Conservation (phyloP, 140 eudicot species). For the Ambrosia hybrid region DNA sequence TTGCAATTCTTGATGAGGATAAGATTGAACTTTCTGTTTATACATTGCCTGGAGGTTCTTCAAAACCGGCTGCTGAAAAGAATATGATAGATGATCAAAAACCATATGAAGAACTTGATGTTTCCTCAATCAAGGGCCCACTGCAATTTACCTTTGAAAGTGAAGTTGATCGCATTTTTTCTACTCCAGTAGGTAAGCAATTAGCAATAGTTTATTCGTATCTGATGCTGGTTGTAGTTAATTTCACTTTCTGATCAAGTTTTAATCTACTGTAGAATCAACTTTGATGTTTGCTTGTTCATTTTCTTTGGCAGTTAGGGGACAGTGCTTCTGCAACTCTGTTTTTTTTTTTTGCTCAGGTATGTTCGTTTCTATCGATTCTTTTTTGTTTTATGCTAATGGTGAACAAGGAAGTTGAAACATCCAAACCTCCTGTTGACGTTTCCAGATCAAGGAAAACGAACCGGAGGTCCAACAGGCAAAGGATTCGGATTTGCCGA, state of each 20-base stretch:
- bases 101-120: conserved; percentile 58
- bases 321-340: too few relatives aligned
- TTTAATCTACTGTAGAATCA: conserved; percentile 64
- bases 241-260: conserved; percentile 32
- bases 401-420: too few relatives aligned
- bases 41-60: conserved; percentile 70
- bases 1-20: conserved; percentile 93
- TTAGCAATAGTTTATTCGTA: conserved; percentile 15
- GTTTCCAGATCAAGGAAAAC: too few relatives aligned
- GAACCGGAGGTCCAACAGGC: too few relatives aligned
- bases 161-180: conserved; percentile 94
- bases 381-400: too few relatives aligned
- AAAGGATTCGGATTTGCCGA: too few relatives aligned
- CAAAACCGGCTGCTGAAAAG: conserved; percentile 60
- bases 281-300: conserved; percentile 70
- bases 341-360: too few relatives aligned
- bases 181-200: conserved; percentile 87
- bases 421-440: too few relatives aligned
- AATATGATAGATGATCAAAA: conserved; percentile 56
- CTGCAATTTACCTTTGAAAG: conserved; percentile 78
- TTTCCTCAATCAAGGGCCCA: conserved; percentile 81
- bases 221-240: conserved; percentile 17
- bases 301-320: too few relatives aligned
- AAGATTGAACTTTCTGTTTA: conserved; percentile 74
- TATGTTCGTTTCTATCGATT: too few relatives aligned